These are phyloP conservation scores for Paspalum vaginatum DNA, from an alignment of 176 grass and related monocot species.

Conservation along the genomic window DNA sequence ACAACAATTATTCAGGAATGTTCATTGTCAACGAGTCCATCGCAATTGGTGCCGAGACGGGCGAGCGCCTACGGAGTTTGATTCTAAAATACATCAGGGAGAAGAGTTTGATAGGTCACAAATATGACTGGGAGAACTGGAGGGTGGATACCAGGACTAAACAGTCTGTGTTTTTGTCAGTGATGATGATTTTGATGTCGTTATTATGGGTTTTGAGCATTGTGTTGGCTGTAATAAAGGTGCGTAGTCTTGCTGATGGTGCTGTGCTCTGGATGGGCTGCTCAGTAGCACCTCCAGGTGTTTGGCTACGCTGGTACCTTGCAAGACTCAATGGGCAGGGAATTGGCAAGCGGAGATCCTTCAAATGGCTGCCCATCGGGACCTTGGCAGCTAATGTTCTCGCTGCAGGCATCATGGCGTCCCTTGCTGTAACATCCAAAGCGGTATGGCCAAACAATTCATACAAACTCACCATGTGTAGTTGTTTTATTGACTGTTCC, in stretches of 20 bases:
- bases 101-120: constrained; percentile 46
- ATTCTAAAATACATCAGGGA: constrained; percentile 43
- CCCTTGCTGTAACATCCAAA: constrained; percentile 64
- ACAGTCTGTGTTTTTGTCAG: constrained; percentile 44
- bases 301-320: constrained; percentile 88
- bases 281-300: constrained; percentile 76
- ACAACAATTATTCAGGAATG: constrained; percentile 58
- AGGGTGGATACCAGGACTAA: constrained; percentile 56
- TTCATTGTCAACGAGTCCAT: constrained; percentile 78
- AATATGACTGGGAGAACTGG: constrained; percentile 43
- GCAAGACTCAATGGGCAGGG: constrained; percentile 85
- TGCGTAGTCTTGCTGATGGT: constrained; percentile 47
- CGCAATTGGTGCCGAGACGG: constrained; percentile 71
- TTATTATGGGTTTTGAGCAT: constrained; percentile 76
- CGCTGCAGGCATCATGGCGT: constrained; percentile 80
- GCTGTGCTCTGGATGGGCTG: constrained; percentile 78
- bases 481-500: background rate
- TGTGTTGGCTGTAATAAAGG: constrained; percentile 56
- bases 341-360: constrained; percentile 51
- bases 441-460: constrained; percentile 46
- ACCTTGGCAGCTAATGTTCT: constrained; percentile 89
- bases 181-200: constrained; percentile 55
- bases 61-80: constrained; percentile 57
- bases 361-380: constrained; percentile 92
- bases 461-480: constrained; percentile 1